Percentiles rank a stretch among this genome's conserved stretches.
phyloP scores from a whole-genome alignment of 1,139 yeast genomes.

The Fermentozyma sake region DNA sequence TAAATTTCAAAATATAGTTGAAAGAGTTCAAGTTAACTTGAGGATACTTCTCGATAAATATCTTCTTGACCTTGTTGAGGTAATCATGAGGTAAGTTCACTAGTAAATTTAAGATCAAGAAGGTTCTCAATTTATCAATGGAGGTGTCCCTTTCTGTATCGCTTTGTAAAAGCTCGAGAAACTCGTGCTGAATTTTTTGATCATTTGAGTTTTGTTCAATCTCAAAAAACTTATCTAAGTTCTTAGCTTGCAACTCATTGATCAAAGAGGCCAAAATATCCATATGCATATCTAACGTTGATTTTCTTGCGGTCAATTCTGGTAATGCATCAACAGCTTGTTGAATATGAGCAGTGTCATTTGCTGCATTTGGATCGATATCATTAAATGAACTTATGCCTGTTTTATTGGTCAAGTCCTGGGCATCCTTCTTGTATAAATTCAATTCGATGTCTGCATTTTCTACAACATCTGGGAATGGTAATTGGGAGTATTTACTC shows the following conservation, averaged over 20 bases:
- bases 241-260: conserved; percentile 78
- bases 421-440: conserved; percentile 80
- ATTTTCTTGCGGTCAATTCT: conserved; percentile 82
- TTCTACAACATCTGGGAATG: conserved; percentile 98
- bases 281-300: conserved; percentile 94
- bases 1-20: conserved; percentile 70
- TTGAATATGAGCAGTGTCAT: conserved; percentile 72
- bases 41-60: conserved; percentile 50
- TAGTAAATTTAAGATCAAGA: conserved; percentile 62
- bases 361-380: conserved; percentile 58
- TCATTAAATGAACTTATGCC: conserved; percentile 72
- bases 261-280: conserved; percentile 83
- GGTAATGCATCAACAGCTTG: conserved; percentile 92
- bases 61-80: conserved; percentile 59
- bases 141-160: conserved; percentile 55
- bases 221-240: conserved; percentile 86
- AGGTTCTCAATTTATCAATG: conserved; percentile 81
- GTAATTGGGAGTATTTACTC: conserved; percentile 76
- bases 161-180: conserved; percentile 49
- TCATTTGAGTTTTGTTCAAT: conserved; percentile 76
- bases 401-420: conserved; percentile 74
- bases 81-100: conserved; percentile 61
- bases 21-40: conserved; percentile 63
- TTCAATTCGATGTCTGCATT: conserved; percentile 83
- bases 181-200: conserved; percentile 57